phyloP scores from a whole-genome alignment of 73 alveolate genomes.

The Paraurostyla sp. region DNA sequence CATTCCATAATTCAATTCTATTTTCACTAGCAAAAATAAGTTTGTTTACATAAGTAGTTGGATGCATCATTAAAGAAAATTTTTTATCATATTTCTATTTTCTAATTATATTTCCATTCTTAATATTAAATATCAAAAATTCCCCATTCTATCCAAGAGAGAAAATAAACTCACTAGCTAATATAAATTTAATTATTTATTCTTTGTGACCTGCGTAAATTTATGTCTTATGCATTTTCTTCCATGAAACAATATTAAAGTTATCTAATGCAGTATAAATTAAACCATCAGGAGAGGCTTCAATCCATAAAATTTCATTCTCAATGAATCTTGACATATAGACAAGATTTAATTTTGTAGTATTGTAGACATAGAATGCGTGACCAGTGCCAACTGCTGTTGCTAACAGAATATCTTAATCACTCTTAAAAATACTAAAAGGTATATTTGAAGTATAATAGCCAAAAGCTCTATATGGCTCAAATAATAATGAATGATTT shows the following conservation, averaged over 20 bases:
- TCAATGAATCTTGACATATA: constrained; percentile 61
- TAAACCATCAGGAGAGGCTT: constrained; percentile 49
- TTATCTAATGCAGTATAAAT: constrained; percentile 63
- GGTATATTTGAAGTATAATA: constrained; percentile 75
- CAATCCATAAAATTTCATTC: constrained; percentile 44
- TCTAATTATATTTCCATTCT: constrained; percentile 67
- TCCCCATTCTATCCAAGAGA: constrained; percentile 79
- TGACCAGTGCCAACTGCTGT: constrained; percentile 81
- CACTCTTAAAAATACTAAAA: constrained; percentile 79
- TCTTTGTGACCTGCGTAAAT: constrained; percentile 73
- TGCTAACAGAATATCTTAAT: constrained; percentile 79
- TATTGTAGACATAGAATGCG: constrained; percentile 86
- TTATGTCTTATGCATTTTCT: constrained; percentile 81
- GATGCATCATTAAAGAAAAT: constrained; percentile 86
- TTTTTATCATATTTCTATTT: constrained; percentile 56
- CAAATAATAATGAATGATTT: constrained; percentile 80
- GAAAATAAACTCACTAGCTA: constrained; percentile 76
- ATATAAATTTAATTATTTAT: constrained; percentile 78
- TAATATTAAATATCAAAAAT: constrained; percentile 75
- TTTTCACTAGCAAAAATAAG: constrained; percentile 76
- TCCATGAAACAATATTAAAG: constrained; percentile 72
- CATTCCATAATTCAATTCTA: constrained; percentile 85
- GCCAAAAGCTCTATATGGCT: constrained; percentile 91
- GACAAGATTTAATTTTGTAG: constrained; percentile 81
- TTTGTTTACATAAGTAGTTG: constrained; percentile 90